Percentiles rank a stretch among this genome's conserved stretches.
These are phyloP conservation scores for Coemansia guatemalensis DNA, from an alignment of 192 early-diverging fungal species.

Conservation along the genomic window DNA sequence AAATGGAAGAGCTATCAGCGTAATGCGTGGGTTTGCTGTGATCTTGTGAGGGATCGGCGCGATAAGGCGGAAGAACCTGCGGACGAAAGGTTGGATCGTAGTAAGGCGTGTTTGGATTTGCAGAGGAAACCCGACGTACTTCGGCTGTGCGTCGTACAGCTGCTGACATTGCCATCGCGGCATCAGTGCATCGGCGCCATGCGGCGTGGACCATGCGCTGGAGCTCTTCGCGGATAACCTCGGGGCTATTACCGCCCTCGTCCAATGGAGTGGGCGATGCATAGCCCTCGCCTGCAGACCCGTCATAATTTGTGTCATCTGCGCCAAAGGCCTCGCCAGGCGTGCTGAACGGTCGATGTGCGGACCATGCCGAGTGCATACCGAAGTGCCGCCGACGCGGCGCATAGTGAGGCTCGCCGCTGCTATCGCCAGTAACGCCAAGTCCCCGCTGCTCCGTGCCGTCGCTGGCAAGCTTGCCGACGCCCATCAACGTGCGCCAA, in stretches of 20 bases:
- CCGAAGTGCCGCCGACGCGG: constrained; percentile 40
- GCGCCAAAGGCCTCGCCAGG: not conserved
- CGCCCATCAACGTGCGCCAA: constrained; percentile 39
- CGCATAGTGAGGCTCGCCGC: constrained; percentile 13
- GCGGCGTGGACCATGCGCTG: constrained; percentile 50
- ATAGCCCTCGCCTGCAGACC: constrained; percentile 12
- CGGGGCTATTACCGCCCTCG: constrained; percentile 45
- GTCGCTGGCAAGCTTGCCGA: constrained; percentile 7
- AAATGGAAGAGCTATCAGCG: constrained; percentile 1
- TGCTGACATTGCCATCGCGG: constrained; percentile 44
- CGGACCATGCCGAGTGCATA: constrained; percentile 16
- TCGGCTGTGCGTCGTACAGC: constrained; percentile 36
- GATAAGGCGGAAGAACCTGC: constrained; percentile 45
- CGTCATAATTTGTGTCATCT: constrained; percentile 8
- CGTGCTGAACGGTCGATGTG: constrained; percentile 20
- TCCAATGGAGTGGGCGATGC: constrained; percentile 27
- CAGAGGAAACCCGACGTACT: constrained; percentile 32
- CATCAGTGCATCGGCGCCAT: constrained; percentile 52
- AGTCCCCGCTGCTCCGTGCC: constrained; percentile 4
- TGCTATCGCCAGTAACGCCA: not conserved
- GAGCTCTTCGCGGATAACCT: constrained; percentile 47
- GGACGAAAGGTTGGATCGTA: constrained; percentile 52
- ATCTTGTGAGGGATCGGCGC: constrained; percentile 31
- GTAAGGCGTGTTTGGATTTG: constrained; percentile 32
- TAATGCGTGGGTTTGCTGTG: not conserved